Conservation (phyloP, 176 grass and related monocot species). For the Lolium perenne region DNA sequence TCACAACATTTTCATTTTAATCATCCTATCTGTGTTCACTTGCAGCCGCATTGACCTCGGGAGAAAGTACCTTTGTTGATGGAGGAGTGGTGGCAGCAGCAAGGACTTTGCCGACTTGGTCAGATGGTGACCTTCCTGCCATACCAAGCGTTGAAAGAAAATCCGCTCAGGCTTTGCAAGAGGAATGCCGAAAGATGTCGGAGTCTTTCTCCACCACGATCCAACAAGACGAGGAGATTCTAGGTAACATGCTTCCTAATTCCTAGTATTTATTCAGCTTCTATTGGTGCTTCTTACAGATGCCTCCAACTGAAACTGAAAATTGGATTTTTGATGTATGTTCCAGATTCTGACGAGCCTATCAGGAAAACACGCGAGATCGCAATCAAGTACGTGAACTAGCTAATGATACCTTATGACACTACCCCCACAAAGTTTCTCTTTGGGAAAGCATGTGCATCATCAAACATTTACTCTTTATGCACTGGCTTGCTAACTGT, state of each 20-base stretch:
- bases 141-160: constrained; percentile 85
- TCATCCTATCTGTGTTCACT: constrained; percentile 17
- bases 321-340: neutral
- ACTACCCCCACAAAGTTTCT: neutral
- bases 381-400: constrained; percentile 65
- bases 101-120: constrained; percentile 90
- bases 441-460: neutral
- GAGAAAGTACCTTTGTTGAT: constrained; percentile 73
- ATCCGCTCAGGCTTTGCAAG: constrained; percentile 69
- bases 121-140: constrained; percentile 77
- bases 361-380: constrained; percentile 77
- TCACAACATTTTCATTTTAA: constrained; percentile 29
- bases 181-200: constrained; percentile 76
- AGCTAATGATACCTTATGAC: neutral
- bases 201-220: constrained; percentile 75
- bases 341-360: constrained; percentile 70
- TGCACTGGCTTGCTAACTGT: constrained; percentile 13
- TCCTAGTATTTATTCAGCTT: neutral
- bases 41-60: constrained; percentile 61
- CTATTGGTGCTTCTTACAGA: neutral
- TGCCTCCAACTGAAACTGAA: neutral
- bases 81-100: constrained; percentile 90
- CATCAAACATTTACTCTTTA: neutral
- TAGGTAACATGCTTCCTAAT: constrained; percentile 51
- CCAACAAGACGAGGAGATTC: constrained; percentile 67